Conservation (phyloP, 129 eudicot genomes). For the Centrapalus pauciflorus region DNA sequence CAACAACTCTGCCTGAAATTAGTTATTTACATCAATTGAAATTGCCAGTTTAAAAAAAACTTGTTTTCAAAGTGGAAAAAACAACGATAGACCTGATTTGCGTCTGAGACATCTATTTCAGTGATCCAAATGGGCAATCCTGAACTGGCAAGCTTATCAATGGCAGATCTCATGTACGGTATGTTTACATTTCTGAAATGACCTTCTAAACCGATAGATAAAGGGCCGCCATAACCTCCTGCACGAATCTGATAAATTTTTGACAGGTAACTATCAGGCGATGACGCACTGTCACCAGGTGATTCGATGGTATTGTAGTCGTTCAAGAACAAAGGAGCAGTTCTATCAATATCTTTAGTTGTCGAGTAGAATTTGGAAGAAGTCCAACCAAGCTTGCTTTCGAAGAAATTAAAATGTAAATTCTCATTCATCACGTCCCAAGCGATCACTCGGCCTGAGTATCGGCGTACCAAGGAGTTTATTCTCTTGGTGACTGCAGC, state of each 20-base stretch:
- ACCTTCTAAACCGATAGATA: slow-evolving; percentile 64
- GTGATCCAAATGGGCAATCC: slow-evolving; percentile 73
- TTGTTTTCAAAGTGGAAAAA: not conserved
- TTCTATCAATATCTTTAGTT: slow-evolving; percentile 27
- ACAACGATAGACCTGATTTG: slow-evolving; percentile 32
- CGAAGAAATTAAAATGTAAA: slow-evolving; percentile 51
- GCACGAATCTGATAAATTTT: slow-evolving; percentile 29
- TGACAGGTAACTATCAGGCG: slow-evolving; percentile 44
- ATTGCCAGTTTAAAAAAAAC: not conserved
- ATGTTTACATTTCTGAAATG: slow-evolving; percentile 33
- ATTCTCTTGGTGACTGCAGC: slow-evolving; percentile 32
- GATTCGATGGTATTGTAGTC: slow-evolving; percentile 66
- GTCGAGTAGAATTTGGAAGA: slow-evolving; percentile 18
- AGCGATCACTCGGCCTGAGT: slow-evolving; percentile 41
- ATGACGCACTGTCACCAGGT: slow-evolving; percentile 15
- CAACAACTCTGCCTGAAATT: slow-evolving; percentile 37
- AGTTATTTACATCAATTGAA: not conserved
- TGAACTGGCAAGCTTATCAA: slow-evolving; percentile 49
- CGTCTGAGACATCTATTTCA: slow-evolving; percentile 47
- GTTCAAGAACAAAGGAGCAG: slow-evolving; percentile 47
- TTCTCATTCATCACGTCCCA: slow-evolving; percentile 90
- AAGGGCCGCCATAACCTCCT: slow-evolving; percentile 32
- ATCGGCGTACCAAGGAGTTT: slow-evolving; percentile 36
- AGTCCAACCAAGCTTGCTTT: slow-evolving; percentile 41
- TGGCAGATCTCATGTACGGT: slow-evolving; percentile 53